These are phyloP conservation scores for Fusarium musae DNA, from an alignment of 2,329 filamentous ascomycete species.

Conservation along the genomic window DNA sequence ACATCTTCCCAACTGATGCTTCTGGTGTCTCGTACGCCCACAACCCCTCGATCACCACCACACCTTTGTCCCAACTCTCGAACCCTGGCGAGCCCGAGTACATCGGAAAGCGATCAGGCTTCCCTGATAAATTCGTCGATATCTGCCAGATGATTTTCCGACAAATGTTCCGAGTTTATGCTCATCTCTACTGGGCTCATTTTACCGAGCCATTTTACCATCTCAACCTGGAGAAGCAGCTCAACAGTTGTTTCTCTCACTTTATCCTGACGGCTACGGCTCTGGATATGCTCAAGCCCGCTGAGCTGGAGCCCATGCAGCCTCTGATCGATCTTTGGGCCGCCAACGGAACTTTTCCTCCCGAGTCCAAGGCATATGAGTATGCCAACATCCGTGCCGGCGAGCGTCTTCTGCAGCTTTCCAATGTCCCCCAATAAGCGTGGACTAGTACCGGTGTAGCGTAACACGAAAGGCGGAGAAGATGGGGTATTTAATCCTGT, in stretches of 20 bases:
- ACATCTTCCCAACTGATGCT: constrained; percentile 90
- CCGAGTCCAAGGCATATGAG: constrained; percentile 75
- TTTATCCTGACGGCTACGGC: constrained; percentile 84
- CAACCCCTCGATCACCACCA: constrained; percentile 67
- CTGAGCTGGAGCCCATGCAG: constrained; percentile 96
- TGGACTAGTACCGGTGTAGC: constrained; percentile 6
- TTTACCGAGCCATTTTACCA: constrained; percentile 87
- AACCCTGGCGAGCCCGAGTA: constrained; percentile 74
- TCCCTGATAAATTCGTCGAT: constrained; percentile 87
- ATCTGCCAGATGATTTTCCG: constrained; percentile 95
- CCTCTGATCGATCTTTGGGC: constrained; percentile 93
- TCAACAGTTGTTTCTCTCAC: constrained; percentile 90
- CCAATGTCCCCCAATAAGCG: constrained; percentile 47
- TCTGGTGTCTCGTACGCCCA: constrained; percentile 74
- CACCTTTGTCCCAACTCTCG: constrained; percentile 71
- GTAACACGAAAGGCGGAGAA: constrained; percentile 29
- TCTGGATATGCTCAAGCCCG: constrained; percentile 84
- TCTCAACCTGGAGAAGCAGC: constrained; percentile 80
- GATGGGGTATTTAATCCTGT: constrained; percentile 14
- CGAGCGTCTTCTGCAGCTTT: constrained; percentile 66
- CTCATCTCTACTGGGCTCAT: constrained; percentile 97
- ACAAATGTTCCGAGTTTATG: constrained; percentile 98
- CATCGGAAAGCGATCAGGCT: constrained; percentile 92
- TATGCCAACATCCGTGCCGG: constrained; percentile 71
- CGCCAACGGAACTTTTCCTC: constrained; percentile 86